Base-by-base conservation (phyloP, 768 basidiomycete species). In the Bullera alba region DNA sequence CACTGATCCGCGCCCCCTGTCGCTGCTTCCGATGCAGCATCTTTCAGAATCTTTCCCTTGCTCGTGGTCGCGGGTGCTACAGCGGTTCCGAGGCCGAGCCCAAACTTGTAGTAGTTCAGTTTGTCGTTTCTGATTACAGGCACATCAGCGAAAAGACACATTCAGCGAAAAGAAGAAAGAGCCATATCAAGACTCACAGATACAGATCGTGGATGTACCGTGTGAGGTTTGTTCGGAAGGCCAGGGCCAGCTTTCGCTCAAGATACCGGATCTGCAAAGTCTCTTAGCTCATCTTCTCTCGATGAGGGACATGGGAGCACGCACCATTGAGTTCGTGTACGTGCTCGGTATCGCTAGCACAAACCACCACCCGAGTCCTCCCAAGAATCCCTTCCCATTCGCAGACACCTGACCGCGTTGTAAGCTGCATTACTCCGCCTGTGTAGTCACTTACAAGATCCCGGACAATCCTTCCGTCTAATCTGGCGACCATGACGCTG, bases 181-280 rank as follows among this genome's bases (percentile, higher is more conserved):
- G 78, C 74, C 0, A 83, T n/a, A n/a, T n/a, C n/a, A n/a, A n/a
- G n/a, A n/a, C 79, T 21, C 84, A 85, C 50, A 97, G 81, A 69
- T 97, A 96, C 12, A 97, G 78, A 67, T 93, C 91, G 66, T 92
- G 85, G 0, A 85, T 83, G 70, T 95, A 96, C 25, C 87, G 82
- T 0, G 90, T 91, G 22, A 96, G 76, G 10, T 87, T 82, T 0
- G 88, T 91, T 27, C 92, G 79, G 56, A 96, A 78, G 2, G 82
- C 79, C 2, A 93, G 78, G 0, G 89, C 82, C 2, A 97, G 79
- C 48, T 86, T 87, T 3, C 85, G 81, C 73, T 96, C 91, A 1
- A 96, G 77, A 67, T 90, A 85, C 4, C 85, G 83, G 53, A 95
- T 86, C 89, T 91, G 54, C 7, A 17, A 29, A n/a, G 2, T 23